Evolutionary conservation across 352 stramenopile species (phyloP).

Genomic region (Phytophthora fragariaefolia): DNA sequence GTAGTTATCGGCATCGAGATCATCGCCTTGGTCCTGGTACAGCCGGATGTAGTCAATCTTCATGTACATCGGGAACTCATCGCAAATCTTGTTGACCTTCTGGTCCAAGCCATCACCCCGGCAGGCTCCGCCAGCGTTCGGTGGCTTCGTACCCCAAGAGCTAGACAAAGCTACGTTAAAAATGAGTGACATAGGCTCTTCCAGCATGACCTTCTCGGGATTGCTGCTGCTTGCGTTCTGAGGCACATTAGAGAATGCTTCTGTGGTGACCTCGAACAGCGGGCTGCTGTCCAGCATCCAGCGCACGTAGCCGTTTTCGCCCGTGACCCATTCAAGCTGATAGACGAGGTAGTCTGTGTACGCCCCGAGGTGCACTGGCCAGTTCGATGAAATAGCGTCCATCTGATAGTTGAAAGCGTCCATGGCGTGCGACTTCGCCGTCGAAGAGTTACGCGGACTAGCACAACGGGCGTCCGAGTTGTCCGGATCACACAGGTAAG

Average conservation of each 20-base stretch:
- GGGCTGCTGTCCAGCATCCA: conserved; percentile 79
- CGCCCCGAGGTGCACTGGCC: conserved; percentile 69
- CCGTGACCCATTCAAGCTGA: conserved; percentile 53
- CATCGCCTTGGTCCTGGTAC: conserved; percentile 72
- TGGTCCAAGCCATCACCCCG: conserved; percentile 36
- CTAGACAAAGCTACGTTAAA: conserved; percentile 93
- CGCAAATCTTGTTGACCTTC: conserved; percentile 62
- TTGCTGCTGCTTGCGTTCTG: conserved; percentile 49
- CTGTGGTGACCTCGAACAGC: conserved; percentile 79
- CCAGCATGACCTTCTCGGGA: conserved; percentile 88
- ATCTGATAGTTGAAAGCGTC: conserved; percentile 56
- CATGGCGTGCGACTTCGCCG: conserved; percentile 55
- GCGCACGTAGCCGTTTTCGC: conserved; percentile 45
- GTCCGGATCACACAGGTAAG: conserved; percentile 60
- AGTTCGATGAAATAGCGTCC: conserved; percentile 73
- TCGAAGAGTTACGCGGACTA: conserved; percentile 51
- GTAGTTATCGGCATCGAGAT: conserved; percentile 35
- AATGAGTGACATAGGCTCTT: conserved; percentile 93
- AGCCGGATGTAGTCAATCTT: conserved; percentile 89
- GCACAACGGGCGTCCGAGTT: conserved; percentile 41
- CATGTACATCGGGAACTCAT: conserved; percentile 63
- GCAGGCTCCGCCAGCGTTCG: conserved; percentile 30
- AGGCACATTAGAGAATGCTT: conserved; percentile 51
- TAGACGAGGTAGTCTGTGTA: conserved; percentile 74
- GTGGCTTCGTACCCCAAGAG: conserved; percentile 55